phyloP scores from a whole-genome alignment of 2,329 filamentous ascomycete genomes.

The Phialemoniopsis sp. region DNA sequence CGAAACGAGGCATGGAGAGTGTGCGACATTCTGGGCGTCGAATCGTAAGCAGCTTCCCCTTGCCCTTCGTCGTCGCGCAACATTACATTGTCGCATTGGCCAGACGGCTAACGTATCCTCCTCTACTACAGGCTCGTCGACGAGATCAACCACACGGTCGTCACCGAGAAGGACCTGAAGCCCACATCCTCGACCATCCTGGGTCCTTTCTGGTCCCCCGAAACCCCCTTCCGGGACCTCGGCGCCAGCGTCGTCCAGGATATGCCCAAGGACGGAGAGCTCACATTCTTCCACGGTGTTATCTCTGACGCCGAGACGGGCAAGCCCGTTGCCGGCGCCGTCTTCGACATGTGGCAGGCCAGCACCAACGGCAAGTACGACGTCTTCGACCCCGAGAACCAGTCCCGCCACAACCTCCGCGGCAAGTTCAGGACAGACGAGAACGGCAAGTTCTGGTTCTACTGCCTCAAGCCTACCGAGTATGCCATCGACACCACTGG shows the following conservation, averaged over 20 bases:
- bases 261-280: constrained; percentile 42
- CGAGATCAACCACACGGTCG: constrained; percentile 71
- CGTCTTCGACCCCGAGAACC: constrained; percentile 63
- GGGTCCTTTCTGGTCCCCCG: constrained; percentile 77
- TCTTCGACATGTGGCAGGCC: constrained; percentile 77
- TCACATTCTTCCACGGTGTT: constrained; percentile 61
- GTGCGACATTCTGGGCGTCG: constrained; percentile 69
- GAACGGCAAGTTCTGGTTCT: constrained; percentile 58
- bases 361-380: constrained; percentile 67
- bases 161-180: constrained; percentile 40
- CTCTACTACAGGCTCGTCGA: constrained; percentile 59
- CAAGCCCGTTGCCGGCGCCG: constrained; percentile 59
- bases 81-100: too few relatives aligned
- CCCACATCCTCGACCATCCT: constrained; percentile 75
- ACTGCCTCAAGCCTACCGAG: constrained; percentile 50
- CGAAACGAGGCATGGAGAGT: constrained; percentile 73
- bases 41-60: constrained; percentile 43
- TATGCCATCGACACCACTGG: constrained; percentile 39
- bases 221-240: constrained; percentile 66
- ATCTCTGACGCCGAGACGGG: constrained; percentile 54
- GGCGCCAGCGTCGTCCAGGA: constrained; percentile 61
- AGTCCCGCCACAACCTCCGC: constrained; percentile 59
- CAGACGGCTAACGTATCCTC: too few relatives aligned
- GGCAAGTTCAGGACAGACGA: constrained; percentile 61
- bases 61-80: neutral